phyloP scores from a whole-genome alignment of 2,329 filamentous ascomycete genomes.

The Epichloe brachyelytri region DNA sequence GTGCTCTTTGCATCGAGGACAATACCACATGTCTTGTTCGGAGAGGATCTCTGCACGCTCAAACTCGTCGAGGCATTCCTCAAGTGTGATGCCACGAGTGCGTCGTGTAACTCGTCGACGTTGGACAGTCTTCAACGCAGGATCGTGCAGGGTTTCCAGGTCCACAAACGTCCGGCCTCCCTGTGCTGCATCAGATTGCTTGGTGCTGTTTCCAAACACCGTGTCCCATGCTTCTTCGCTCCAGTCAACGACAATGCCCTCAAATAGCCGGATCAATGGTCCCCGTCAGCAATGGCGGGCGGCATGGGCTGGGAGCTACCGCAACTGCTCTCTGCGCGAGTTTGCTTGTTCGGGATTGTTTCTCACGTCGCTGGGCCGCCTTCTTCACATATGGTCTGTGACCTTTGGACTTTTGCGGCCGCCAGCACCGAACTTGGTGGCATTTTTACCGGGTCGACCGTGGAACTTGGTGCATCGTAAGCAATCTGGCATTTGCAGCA shows the following conservation, averaged over 20 bases:
- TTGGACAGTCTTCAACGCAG: conserved; percentile 53
- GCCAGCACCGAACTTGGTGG: conserved; percentile 16
- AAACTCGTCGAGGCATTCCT: conserved; percentile 89
- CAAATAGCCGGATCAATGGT: conserved; percentile 64
- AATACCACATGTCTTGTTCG: conserved; percentile 96
- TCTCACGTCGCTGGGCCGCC: conserved; percentile 33
- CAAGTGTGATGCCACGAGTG: conserved; percentile 60
- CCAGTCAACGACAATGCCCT: conserved; percentile 86
- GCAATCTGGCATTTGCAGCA: too few relatives aligned
- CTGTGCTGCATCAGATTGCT: conserved; percentile 29
- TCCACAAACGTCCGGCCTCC: conserved; percentile 47
- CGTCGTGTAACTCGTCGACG: conserved; percentile 43
- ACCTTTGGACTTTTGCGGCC: conserved; percentile 35
- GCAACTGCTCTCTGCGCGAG: conserved; percentile 19
- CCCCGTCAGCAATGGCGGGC: conserved; percentile 34
- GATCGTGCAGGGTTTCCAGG: conserved; percentile 42
- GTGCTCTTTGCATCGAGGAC: conserved; percentile 88
- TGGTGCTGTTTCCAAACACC: conserved; percentile 46
- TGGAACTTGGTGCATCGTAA: conserved; percentile 6
- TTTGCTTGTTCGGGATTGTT: conserved; percentile 26
- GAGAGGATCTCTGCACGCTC: conserved; percentile 88
- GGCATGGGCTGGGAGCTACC: conserved; percentile 24
- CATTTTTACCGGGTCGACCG: conserved; percentile 9
- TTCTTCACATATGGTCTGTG: conserved; percentile 36
- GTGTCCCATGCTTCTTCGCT: conserved; percentile 52